These are phyloP conservation scores for Cryptosporidium parvum DNA, from an alignment of 169 alveolate species.

Conservation along the genomic window DNA sequence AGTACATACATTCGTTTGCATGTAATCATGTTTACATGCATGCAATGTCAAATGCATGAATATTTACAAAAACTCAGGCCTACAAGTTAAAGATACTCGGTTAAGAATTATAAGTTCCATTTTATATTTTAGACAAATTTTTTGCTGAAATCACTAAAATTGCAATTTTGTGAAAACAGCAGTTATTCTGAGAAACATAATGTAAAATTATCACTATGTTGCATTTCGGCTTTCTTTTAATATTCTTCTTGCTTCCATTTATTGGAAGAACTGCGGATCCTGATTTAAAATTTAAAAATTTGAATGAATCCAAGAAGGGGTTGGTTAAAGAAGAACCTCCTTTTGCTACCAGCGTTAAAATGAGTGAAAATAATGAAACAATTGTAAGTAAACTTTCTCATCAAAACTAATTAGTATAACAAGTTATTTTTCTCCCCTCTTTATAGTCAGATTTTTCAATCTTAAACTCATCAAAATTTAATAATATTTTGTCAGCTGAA, in stretches of 20 bases:
- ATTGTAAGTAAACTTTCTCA: not conserved
- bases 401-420: not conserved
- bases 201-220: not conserved
- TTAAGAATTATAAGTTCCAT: not conserved
- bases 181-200: not conserved
- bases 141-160: not conserved
- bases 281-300: not conserved
- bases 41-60: not conserved
- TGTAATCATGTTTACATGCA: not conserved
- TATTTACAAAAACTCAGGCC: not conserved
- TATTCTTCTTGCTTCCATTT: not conserved
- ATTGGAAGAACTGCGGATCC: not conserved
- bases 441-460: not conserved
- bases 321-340: not conserved
- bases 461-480: not conserved
- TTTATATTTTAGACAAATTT: not conserved
- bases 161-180: not conserved
- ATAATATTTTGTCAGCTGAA: constrained; percentile 21
- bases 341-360: not conserved
- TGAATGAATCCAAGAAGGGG: not conserved
- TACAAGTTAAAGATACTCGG: no score
- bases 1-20: not conserved
- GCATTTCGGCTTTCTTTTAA: not conserved
- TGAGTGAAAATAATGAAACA: not conserved
- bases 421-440: not conserved